Conservation (phyloP, 2,329 filamentous ascomycete genomes). For the Lachnellula suecica region DNA sequence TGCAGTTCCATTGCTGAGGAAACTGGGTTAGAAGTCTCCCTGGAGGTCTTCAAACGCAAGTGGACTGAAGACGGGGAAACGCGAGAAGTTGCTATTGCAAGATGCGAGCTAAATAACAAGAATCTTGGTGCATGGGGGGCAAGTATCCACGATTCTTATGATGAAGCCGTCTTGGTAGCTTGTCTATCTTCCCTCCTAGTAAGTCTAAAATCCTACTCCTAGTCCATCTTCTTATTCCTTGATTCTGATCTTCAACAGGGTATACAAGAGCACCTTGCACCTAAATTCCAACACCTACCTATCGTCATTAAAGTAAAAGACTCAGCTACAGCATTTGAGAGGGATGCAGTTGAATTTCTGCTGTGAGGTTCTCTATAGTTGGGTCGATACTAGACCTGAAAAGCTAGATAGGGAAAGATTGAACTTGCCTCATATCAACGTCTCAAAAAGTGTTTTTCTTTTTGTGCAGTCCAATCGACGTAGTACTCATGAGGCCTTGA, state of each 20-base stretch:
- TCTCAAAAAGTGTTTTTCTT: too few relatives aligned
- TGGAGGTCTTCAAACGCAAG: neutral
- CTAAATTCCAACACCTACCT: too few relatives aligned
- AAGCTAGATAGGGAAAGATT: too few relatives aligned
- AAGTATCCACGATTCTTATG: too few relatives aligned
- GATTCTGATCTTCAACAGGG: neutral
- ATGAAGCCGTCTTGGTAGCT: neutral
- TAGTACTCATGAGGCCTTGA: too few relatives aligned
- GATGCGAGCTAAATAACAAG: neutral
- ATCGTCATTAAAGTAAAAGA: too few relatives aligned
- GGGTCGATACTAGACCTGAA: too few relatives aligned
- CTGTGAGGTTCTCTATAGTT: too few relatives aligned
- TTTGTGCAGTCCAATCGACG: too few relatives aligned
- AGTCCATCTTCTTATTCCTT: neutral
- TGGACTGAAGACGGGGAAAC: neutral
- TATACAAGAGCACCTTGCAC: neutral
- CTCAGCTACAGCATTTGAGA: too few relatives aligned
- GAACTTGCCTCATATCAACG: too few relatives aligned
- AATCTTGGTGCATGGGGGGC: neutral
- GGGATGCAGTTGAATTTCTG: too few relatives aligned
- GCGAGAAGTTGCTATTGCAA: neutral
- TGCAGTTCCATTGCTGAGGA: neutral
- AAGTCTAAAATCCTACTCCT: neutral
- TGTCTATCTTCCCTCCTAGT: neutral
- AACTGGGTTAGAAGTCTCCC: neutral